Conservation (phyloP, 768 basidiomycete species). For the Tubosaeta sp. region DNA sequence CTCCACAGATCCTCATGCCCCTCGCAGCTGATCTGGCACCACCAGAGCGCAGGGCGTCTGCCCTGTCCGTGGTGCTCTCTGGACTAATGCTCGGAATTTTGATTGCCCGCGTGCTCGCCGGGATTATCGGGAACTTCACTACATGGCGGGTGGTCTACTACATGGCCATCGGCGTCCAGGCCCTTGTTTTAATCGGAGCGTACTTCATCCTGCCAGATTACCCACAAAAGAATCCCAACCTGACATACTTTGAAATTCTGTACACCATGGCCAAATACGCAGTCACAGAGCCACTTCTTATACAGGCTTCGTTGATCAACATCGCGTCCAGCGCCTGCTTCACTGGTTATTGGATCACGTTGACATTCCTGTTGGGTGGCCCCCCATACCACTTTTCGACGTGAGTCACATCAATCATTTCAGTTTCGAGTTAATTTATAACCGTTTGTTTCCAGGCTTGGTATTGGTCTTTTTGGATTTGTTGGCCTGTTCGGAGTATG, state of each 20-base stretch:
- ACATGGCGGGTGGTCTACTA: constrained; percentile 77
- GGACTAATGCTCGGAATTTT: constrained; percentile 70
- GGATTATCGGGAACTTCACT: constrained; percentile 67
- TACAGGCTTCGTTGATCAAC: constrained; percentile 64
- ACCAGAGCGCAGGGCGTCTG: constrained; percentile 63
- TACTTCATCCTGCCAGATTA: constrained; percentile 79
- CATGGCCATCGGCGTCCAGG: constrained; percentile 70
- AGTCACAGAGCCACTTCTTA: constrained; percentile 72
- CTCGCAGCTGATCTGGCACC: constrained; percentile 80
- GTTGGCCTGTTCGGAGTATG: constrained; percentile 70
- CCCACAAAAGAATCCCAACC: constrained; percentile 62
- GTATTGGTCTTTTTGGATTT: constrained; percentile 72
- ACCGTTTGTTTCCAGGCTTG: too few species aligned
- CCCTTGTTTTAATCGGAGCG: constrained; percentile 49
- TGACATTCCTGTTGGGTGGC: constrained; percentile 79
- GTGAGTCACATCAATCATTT: too few species aligned
- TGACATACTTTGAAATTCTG: constrained; percentile 67
- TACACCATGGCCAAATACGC: constrained; percentile 75
- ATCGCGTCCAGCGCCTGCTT: constrained; percentile 58
- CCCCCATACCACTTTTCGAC: constrained; percentile 74
- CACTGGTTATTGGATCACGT: constrained; percentile 63
- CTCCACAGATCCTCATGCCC: constrained; percentile 72
- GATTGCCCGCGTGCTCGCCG: constrained; percentile 69
- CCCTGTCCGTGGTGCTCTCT: constrained; percentile 70
- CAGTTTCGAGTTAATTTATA: too few species aligned